These are phyloP conservation scores for Teunomyces cretensis DNA, from an alignment of 805 yeast species.

Conservation along the genomic window DNA sequence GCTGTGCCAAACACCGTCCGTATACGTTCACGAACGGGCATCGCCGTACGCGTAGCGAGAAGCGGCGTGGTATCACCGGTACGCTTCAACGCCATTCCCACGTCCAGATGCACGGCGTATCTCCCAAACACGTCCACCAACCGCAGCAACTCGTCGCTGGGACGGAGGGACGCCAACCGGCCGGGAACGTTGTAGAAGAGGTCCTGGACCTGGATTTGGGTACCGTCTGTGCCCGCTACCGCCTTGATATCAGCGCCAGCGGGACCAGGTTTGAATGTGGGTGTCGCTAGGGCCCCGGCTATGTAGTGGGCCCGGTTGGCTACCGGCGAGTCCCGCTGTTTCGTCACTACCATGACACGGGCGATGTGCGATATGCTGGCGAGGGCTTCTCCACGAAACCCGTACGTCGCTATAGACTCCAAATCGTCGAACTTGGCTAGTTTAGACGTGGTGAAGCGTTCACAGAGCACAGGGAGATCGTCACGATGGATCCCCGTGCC, in stretches of 20 bases:
- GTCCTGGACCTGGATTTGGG: conserved; percentile 83
- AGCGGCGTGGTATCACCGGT: conserved; percentile 72
- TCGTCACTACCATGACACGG: conserved; percentile 76
- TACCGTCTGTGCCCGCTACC: conserved; percentile 84
- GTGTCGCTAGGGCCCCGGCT: conserved; percentile 60
- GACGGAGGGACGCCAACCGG: conserved; percentile 62
- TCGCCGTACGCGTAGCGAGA: conserved; percentile 54
- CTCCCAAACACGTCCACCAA: conserved; percentile 81
- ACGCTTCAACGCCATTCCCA: conserved; percentile 79
- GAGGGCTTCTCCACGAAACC: conserved; percentile 95
- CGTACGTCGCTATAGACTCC: conserved; percentile 70
- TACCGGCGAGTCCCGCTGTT: conserved; percentile 54
- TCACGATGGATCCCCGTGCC: conserved; percentile 77
- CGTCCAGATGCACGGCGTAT: conserved; percentile 74
- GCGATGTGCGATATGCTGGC: conserved; percentile 93
- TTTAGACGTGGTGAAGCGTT: conserved; percentile 91
- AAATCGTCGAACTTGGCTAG: conserved; percentile 73
- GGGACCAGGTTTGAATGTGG: conserved; percentile 34
- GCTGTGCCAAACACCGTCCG: conserved; percentile 68
- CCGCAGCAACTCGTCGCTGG: conserved; percentile 72
- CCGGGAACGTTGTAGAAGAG: conserved; percentile 86
- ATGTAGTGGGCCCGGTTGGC: conserved; percentile 73
- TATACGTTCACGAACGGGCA: conserved; percentile 63
- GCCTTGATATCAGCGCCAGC: conserved; percentile 55
- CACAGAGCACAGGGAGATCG: conserved; percentile 80